Evolutionary conservation across 1,139 yeast species (phyloP), one percentile per base, ranked within the genome.

Genomic region (Zygoascus hellenicus): DNA sequence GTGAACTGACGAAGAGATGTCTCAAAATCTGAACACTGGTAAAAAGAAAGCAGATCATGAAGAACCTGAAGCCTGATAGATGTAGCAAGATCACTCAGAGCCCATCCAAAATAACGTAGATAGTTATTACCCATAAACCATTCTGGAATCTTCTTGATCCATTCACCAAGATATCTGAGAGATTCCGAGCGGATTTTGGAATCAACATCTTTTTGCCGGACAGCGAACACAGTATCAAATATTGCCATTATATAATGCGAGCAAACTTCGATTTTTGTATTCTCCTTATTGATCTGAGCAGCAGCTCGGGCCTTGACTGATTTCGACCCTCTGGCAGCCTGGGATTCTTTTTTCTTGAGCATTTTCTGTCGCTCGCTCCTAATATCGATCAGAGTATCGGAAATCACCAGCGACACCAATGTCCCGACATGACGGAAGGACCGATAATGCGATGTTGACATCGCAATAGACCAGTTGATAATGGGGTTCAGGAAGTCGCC

Each of bases 141-240:
- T 48, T 82, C 88, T 0, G 96, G 95, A 52, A 76, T 77, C 6
- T 68, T 61, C n/a, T 74, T 70, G 70, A 87, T 83, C 84, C 95
- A 83, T 26, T 67, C 70, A 16, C 88, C 79, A 43, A 89, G 68
- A 38, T 76, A 73, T 13, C 64, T 60, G 54, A 87, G 69, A 51
- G 95, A 84, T 49, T 82, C 88, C 17, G 75, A 74, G 54, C 97
- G 74, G 31, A 89, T 83, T 9, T 66, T 64, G 6, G 83, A 78
- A 59, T 88, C 96, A 10, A 83, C 74, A 63, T 90, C 97, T 53
- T 90, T 79, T 61, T 85, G 85, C 54, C 97, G 71, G 58, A 83
- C 88, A 9, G 80, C 78, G 61, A 88, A 83, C 4, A 83, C 77
- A 1, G 84, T 73, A 52, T 78, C 80, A 36, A 80, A 75, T 7